These are phyloP conservation scores for Stentor roeselii DNA, from an alignment of 73 alveolate species.

Conservation along the genomic window DNA sequence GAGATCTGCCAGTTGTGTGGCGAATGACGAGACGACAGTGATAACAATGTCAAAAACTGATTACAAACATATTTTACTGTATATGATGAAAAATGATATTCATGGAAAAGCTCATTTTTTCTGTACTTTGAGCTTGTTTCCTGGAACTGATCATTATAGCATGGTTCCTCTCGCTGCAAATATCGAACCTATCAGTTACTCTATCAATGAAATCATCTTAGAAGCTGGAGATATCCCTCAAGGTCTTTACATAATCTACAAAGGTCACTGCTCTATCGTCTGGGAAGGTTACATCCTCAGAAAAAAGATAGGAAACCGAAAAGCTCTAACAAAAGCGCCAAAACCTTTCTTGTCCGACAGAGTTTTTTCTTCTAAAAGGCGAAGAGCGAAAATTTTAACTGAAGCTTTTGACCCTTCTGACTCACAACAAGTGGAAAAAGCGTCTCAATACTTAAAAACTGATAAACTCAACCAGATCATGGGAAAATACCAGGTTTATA, in stretches of 20 bases:
- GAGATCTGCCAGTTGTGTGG: slow-evolving; percentile 8
- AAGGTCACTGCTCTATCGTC: neutral
- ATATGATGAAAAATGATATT: slow-evolving; percentile 18
- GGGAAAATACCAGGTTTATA: neutral
- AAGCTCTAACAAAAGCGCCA: neutral
- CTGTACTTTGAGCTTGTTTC: neutral
- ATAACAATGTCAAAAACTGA: slow-evolving; percentile 3
- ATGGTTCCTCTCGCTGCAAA: slow-evolving; percentile 13
- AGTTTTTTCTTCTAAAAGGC: neutral
- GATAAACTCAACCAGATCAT: neutral
- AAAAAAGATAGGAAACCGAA: neutral
- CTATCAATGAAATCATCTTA: neutral
- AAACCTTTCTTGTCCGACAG: slow-evolving; percentile 9
- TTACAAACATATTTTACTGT: neutral
- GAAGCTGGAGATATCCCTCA: slow-evolving; percentile 8
- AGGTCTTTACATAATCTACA: neutral
- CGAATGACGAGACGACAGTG: neutral
- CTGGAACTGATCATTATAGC: neutral
- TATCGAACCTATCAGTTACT: neutral
- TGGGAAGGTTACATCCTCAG: slow-evolving; percentile 7
- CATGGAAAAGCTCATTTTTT: neutral
- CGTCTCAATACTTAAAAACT: neutral
- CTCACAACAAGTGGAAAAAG: neutral
- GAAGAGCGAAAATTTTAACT: neutral
- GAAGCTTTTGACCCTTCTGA: neutral